Evolutionary conservation across 1,284 basidiomycete species (phyloP), one percentile per base, ranked within the genome.

Genomic region (Rhizoctonia solani): DNA sequence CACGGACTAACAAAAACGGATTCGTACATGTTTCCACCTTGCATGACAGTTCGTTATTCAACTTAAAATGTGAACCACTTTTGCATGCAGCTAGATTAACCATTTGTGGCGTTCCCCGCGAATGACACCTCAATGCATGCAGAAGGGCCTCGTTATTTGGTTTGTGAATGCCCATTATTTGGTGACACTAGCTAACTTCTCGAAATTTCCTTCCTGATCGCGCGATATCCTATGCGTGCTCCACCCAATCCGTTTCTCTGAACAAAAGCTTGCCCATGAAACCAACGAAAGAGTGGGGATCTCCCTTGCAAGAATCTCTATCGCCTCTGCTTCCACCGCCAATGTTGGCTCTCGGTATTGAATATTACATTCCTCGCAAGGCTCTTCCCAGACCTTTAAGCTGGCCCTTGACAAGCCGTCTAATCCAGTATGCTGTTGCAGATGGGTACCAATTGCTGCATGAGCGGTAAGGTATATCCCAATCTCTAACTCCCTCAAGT

Each of bases 401-500:
- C 19, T 19, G n/a, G 6, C 21, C 8, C n/a, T 6, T 19, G 19
- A 46, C 9, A 19, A 46, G 6, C 13, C 11, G 44, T 19, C n/a
- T 19, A 46, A 21, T 9, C 44, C 44, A 21, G 27, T 42, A 30
- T 58, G 55, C 25, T 58, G 55, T 19, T 44, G 27, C 39, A 58
- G 13, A 46, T 58, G 55, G 14, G 25, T 29, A n/a, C 30, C 27
- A 14, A 58, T 58, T 5, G 55, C 55, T 30, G 25, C 11, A 32
- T 65, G 61, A 1, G 30, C 39, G 2, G 61, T 65, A 8, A 65
- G 39, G 14, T 65, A 65, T 1, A 65, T 53, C 14, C 61, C 61
- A 14, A 54, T 65, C 11, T 41, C 8, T 1, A 65, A 25, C 13
- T 52, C 39, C 27, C 46, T 6, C 1, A 65, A 46, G n/a, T 41